Conservation (phyloP, 257 asterid genomes). For the Solanum neorickii region DNA sequence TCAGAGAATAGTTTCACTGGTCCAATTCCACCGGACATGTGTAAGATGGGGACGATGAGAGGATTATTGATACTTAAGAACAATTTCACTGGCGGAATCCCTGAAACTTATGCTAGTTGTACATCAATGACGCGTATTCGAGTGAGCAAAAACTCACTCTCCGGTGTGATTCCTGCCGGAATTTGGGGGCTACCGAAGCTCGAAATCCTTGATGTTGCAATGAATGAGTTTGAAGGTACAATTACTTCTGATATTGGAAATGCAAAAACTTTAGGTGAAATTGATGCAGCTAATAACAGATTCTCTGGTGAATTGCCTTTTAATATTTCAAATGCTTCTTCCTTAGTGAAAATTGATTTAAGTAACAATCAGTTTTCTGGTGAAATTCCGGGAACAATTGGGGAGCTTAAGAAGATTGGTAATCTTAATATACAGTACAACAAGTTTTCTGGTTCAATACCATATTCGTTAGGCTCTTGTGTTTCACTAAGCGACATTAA, state of each 20-base stretch:
- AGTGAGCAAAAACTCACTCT: conserved; percentile 47
- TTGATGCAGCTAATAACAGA: conserved; percentile 34
- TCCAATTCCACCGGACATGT: conserved; percentile 85
- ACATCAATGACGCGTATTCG: conserved; percentile 43
- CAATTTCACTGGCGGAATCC: conserved; percentile 66
- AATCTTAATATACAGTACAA: conserved; percentile 44
- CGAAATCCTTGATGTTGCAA: conserved; percentile 36
- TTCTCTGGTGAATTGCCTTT: conserved; percentile 50
- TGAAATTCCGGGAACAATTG: conserved; percentile 38
- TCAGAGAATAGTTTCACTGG: conserved; percentile 67
- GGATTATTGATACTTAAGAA: conserved; percentile 48
- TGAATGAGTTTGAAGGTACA: conserved; percentile 49
- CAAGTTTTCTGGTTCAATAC: conserved; percentile 48
- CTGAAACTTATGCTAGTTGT: conserved; percentile 53
- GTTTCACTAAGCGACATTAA: conserved; percentile 39
- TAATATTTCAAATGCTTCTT: conserved; percentile 34
- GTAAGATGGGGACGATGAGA: conserved; percentile 53
- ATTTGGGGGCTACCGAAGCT: conserved; percentile 65
- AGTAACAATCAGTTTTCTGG: conserved; percentile 57
- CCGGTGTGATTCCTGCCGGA: conserved; percentile 66
- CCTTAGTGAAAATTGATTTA: conserved; percentile 41
- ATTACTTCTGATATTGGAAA: conserved; percentile 42
- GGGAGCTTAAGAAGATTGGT: conserved; percentile 40
- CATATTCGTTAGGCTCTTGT: conserved; percentile 62
- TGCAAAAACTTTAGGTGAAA: conserved; percentile 42